phyloP scores from a whole-genome alignment of 176 grass and related monocot species.

The Tillandsia fasciculata region DNA sequence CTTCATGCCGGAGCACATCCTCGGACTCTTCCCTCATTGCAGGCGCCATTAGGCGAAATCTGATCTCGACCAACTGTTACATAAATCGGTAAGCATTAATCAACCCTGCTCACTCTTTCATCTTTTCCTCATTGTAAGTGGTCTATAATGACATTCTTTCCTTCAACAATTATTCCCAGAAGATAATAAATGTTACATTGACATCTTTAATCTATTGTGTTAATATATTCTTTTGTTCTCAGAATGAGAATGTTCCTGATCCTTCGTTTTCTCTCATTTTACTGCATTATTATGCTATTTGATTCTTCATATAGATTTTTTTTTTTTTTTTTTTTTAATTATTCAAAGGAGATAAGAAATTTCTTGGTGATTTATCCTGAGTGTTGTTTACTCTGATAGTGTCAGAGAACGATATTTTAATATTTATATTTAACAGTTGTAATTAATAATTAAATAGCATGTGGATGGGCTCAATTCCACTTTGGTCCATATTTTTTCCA shows the following conservation, averaged over 20 bases:
- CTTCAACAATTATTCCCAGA: no score
- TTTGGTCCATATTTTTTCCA: no score
- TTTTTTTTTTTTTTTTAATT: not conserved
- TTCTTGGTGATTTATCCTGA: no score
- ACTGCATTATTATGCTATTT: not conserved
- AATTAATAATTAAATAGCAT: no score
- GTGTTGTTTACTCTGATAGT: no score
- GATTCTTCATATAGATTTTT: not conserved
- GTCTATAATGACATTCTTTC: not conserved
- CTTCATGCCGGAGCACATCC: conserved; percentile 61
- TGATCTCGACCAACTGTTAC: no score
- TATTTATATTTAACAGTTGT: no score
- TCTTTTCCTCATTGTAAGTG: not conserved
- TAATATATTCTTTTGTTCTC: not conserved
- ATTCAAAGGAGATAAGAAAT: not conserved
- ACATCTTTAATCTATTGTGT: not conserved
- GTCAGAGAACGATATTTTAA: no score
- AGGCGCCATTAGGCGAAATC: not conserved
- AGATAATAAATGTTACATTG: not conserved
- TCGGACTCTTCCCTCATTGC: conserved; percentile 21
- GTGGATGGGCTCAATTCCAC: no score
- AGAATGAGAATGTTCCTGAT: not conserved
- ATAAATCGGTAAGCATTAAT: no score
- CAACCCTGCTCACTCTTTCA: not conserved
- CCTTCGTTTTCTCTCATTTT: not conserved